Conservation (phyloP, 2,329 filamentous ascomycete genomes). For the Aspergillus sp. region DNA sequence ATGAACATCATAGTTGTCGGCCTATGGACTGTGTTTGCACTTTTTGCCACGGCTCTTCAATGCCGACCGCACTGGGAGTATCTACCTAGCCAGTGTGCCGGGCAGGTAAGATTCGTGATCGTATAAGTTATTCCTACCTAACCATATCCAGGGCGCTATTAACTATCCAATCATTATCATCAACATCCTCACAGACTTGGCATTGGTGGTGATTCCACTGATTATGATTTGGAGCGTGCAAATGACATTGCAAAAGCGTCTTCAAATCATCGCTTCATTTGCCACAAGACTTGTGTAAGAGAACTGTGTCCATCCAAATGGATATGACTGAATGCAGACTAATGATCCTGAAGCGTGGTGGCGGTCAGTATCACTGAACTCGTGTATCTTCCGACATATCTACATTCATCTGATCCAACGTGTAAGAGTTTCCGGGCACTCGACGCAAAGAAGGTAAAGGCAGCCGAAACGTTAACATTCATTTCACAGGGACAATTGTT, state of each 20-base stretch:
- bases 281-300: conserved; percentile 5
- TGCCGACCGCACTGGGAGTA: conserved; percentile 14
- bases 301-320: too few relatives aligned
- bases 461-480: not conserved
- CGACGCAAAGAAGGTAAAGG: not conserved
- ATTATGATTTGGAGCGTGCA: conserved; percentile 19
- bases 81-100: not conserved
- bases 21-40: conserved; percentile 16
- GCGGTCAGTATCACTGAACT: not conserved
- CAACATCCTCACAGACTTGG: conserved; percentile 12
- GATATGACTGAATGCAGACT: not conserved
- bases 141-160: conserved; percentile 15
- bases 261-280: conserved; percentile 7
- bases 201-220: conserved; percentile 9
- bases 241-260: conserved; percentile 9
- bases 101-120: not conserved
- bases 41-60: conserved; percentile 20
- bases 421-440: conserved; percentile 8
- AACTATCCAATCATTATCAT: conserved; percentile 14
- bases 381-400: conserved; percentile 8
- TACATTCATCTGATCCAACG: conserved; percentile 16
- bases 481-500: conserved; percentile 13
- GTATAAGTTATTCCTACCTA: not conserved
- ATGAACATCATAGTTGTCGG: not conserved
- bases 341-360: conserved; percentile 1